These are phyloP conservation scores for Piper betle DNA, from an alignment of 164 flowering plant genomes.

Conservation along the genomic window DNA sequence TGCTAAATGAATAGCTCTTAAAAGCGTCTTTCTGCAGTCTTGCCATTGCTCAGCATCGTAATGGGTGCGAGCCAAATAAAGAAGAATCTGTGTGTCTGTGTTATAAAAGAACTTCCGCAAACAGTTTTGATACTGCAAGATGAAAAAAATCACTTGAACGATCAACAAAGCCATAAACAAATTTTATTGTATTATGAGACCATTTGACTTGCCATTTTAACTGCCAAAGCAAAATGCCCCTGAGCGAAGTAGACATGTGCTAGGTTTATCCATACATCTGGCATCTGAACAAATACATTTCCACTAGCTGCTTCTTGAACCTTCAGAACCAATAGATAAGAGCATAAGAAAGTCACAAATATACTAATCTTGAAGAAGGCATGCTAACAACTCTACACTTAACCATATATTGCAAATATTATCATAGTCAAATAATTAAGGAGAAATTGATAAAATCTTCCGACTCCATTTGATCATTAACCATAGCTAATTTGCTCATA, in stretches of 20 bases:
- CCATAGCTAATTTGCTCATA: too few relatives aligned
- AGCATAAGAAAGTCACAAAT: too few relatives aligned
- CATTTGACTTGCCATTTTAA: constrained; percentile 57
- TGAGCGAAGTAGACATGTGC: constrained; percentile 98
- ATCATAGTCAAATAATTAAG: too few relatives aligned
- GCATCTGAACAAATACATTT: constrained; percentile 86
- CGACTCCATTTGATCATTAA: too few relatives aligned
- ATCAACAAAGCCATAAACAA: constrained; percentile 1
- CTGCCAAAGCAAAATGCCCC: constrained; percentile 86
- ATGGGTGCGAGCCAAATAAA: constrained; percentile 87
- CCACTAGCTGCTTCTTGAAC: constrained; percentile 99
- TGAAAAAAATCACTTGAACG: constrained; percentile 2
- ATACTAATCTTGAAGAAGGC: too few relatives aligned
- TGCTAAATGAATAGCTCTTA: constrained; percentile 89
- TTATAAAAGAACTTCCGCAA: constrained; percentile 75
- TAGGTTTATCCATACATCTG: constrained; percentile 94
- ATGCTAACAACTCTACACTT: too few relatives aligned
- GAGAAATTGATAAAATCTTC: too few relatives aligned
- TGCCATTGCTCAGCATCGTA: constrained; percentile 99
- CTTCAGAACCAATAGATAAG: constrained; percentile 17
- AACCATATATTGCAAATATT: too few relatives aligned
- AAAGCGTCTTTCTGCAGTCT: constrained; percentile 79
- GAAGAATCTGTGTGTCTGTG: constrained; percentile 80
- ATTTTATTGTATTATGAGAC: not conserved
- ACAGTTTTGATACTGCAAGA: constrained; percentile 88